These are phyloP conservation scores for Arctium minus DNA, from an alignment of 129 eudicot species.

Conservation along the genomic window DNA sequence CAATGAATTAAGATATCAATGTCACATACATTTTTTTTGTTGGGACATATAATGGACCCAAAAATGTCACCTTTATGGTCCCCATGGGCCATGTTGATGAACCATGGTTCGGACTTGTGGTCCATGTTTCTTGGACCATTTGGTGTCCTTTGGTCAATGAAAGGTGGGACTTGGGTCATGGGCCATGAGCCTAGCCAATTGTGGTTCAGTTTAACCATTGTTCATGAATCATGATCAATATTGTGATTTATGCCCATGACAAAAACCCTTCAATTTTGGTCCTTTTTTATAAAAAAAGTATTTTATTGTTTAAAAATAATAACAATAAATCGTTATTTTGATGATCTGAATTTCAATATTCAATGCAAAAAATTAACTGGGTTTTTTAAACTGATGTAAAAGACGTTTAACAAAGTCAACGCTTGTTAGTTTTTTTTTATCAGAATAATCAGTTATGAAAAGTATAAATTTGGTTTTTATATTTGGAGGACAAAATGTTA, in stretches of 20 bases:
- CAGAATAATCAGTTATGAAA: too few relatives aligned
- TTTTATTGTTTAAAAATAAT: neutral
- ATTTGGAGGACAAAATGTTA: too few relatives aligned
- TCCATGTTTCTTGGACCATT: conserved; percentile 17
- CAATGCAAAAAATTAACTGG: too few relatives aligned
- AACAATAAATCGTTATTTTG: neutral
- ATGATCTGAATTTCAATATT: too few relatives aligned
- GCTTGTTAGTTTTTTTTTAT: too few relatives aligned
- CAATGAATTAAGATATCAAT: conserved; percentile 3
- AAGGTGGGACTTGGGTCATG: conserved; percentile 16
- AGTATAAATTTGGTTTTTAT: too few relatives aligned
- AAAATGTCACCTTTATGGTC: conserved; percentile 17
- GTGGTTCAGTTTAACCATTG: neutral
- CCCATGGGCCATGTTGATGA: conserved; percentile 4
- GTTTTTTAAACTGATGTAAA: too few relatives aligned
- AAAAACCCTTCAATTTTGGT: conserved; percentile 3
- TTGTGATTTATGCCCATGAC: conserved; percentile 7
- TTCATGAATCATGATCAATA: neutral
- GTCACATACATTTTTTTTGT: conserved; percentile 2
- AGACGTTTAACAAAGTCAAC: too few relatives aligned
- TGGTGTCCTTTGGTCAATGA: neutral
- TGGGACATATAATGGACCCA: neutral
- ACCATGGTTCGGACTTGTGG: conserved; percentile 6
- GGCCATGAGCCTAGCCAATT: neutral
- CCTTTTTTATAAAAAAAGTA: neutral